Evolutionary conservation across 2,329 filamentous ascomycete genomes (phyloP).

Genomic region (Neopestalotiopsis sp.): DNA sequence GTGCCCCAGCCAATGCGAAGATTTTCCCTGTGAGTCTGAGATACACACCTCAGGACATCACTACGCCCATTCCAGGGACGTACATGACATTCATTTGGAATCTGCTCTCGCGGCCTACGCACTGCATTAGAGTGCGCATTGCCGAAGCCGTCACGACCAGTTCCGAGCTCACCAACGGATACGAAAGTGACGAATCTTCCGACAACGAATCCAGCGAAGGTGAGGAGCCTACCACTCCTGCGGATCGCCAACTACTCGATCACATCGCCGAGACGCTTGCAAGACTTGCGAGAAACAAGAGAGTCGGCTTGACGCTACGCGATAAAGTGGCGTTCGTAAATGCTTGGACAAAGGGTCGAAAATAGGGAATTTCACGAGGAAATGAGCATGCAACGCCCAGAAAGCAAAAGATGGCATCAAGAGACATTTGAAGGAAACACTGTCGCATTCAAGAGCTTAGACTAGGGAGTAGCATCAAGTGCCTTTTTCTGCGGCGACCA

Average conservation of each 20-base stretch:
- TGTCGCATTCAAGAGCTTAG: too few relatives aligned
- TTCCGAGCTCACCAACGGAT: neutral
- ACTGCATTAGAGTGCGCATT: constrained; percentile 89
- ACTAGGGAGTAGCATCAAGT: too few relatives aligned
- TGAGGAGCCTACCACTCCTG: constrained; percentile 42
- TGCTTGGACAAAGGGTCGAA: constrained; percentile 58
- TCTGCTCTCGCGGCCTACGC: constrained; percentile 81
- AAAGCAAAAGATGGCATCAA: neutral
- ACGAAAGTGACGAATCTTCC: constrained; percentile 21
- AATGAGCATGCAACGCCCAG: too few relatives aligned
- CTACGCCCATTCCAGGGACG: constrained; percentile 81
- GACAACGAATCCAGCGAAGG: constrained; percentile 33
- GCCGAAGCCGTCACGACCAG: constrained; percentile 72
- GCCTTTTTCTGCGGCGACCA: too few relatives aligned
- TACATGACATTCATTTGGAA: constrained; percentile 83
- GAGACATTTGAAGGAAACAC: too few relatives aligned
- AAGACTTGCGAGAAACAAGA: constrained; percentile 84
- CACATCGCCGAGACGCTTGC: constrained; percentile 84
- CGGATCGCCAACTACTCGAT: constrained; percentile 77
- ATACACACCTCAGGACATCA: constrained; percentile 88
- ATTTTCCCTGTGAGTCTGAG: constrained; percentile 92
- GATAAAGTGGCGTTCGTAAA: constrained; percentile 86
- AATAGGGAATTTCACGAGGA: neutral
- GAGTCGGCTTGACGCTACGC: constrained; percentile 80
- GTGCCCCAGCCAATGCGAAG: constrained; percentile 67